A percentile compares a stretch with the other conserved stretches of the same genome.
Evolutionary conservation across 495 filamentous ascomycete genomes (phyloP).

Genomic region (Tuber magnatum): DNA sequence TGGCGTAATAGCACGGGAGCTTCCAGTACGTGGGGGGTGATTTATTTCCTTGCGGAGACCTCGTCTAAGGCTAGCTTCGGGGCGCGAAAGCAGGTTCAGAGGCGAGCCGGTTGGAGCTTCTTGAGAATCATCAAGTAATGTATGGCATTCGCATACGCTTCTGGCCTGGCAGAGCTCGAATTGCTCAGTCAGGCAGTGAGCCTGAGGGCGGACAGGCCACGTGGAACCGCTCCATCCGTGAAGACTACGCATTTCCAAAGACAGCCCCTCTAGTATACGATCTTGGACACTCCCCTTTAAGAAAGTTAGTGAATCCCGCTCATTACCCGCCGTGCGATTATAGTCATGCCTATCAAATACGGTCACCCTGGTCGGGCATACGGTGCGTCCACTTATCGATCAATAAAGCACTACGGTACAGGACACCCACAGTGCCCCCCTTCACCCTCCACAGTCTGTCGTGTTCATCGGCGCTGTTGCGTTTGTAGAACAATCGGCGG

Average conservation of each 20-base stretch:
- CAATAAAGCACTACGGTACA: background rate
- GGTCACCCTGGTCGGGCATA: no score
- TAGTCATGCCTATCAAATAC: background rate
- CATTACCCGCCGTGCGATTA: no score
- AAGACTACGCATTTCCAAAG: background rate
- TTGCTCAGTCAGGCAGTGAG: no score
- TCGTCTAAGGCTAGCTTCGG: background rate
- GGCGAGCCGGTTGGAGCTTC: no score
- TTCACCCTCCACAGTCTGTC: background rate
- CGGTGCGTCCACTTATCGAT: background rate
- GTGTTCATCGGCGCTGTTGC: background rate
- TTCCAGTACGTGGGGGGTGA: background rate
- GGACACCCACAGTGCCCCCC: no score
- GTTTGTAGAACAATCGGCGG: no score
- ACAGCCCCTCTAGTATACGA: background rate
- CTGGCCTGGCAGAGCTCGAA: no score
- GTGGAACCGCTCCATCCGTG: no score
- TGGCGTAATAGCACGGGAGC: background rate
- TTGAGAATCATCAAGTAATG: no score
- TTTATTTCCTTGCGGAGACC: background rate
- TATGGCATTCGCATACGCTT: no score
- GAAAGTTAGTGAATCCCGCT: background rate
- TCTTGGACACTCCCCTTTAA: background rate
- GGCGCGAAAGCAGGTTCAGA: no score
- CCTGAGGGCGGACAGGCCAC: no score